These are phyloP conservation scores for Pestalotiopsis fici DNA, from an alignment of 2,329 filamentous ascomycete genomes.

Conservation along the genomic window DNA sequence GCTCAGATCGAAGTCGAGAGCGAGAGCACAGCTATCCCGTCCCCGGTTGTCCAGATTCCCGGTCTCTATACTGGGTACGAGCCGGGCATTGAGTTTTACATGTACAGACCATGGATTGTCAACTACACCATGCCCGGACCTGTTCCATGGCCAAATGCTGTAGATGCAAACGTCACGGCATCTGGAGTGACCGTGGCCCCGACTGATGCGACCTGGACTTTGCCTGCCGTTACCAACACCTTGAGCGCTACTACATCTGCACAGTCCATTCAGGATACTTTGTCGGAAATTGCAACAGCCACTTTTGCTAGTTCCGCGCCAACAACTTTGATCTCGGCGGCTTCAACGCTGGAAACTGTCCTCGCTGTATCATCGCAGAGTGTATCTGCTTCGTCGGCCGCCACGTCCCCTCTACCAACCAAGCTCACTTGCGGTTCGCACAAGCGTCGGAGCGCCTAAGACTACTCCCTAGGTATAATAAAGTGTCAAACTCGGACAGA, in stretches of 20 bases:
- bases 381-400: background rate
- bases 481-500: too few species aligned
- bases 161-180: background rate
- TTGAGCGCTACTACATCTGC: background rate
- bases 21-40: background rate
- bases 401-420: background rate
- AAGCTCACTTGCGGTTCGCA: background rate
- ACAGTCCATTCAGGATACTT: background rate
- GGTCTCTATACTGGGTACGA: background rate
- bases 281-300: background rate
- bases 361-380: background rate
- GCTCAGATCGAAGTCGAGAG: background rate
- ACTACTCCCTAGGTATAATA: too few species aligned
- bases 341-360: background rate
- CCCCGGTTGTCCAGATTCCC: background rate
- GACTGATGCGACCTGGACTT: background rate
- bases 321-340: background rate
- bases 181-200: background rate
- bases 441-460: background rate
- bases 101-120: background rate
- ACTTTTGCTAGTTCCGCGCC: background rate
- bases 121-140: background rate
- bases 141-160: background rate
- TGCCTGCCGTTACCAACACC: background rate
- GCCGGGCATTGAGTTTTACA: background rate